phyloP scores from a whole-genome alignment of 768 basidiomycete genomes.

The Boletus rubroflammeus region DNA sequence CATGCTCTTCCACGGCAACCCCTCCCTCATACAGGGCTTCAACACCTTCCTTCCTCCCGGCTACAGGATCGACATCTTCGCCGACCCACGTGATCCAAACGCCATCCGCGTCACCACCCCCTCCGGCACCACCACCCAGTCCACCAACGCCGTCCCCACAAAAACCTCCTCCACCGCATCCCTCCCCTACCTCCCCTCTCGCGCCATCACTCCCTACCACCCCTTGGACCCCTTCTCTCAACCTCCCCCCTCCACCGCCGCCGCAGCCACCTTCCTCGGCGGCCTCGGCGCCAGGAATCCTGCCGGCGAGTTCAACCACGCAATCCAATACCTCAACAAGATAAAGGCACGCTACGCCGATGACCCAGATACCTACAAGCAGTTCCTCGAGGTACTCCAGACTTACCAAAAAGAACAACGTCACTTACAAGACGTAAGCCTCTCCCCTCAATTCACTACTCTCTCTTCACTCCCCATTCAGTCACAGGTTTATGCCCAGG shows the following conservation, averaged over 20 bases:
- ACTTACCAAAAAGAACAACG: constrained; percentile 84
- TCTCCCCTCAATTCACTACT: not conserved
- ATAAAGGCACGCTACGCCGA: constrained; percentile 90
- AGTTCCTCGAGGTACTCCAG: constrained; percentile 85
- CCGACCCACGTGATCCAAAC: constrained; percentile 65
- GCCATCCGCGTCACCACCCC: constrained; percentile 83
- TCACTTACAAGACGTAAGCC: constrained; percentile 64
- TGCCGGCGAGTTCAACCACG: constrained; percentile 80
- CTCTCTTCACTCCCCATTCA: constrained; percentile 23
- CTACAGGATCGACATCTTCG: constrained; percentile 86
- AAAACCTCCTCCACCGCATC: constrained; percentile 29
- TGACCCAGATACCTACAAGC: constrained; percentile 90
- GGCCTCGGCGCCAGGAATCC: constrained; percentile 51
- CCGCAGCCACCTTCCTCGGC: constrained; percentile 64
- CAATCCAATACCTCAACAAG: constrained; percentile 97
- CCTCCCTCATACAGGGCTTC: constrained; percentile 90
- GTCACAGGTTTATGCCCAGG: constrained; percentile 78
- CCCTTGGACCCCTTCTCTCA: constrained; percentile 41
- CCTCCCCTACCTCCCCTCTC: constrained; percentile 34
- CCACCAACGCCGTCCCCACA: constrained; percentile 38
- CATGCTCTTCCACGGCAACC: constrained; percentile 87
- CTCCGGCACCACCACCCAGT: constrained; percentile 66
- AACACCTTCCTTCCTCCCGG: constrained; percentile 95
- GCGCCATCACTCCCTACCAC: constrained; percentile 51
- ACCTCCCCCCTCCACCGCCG: constrained; percentile 48